Evolutionary conservation across 371 early-diverging fungal genomes (phyloP).

Genomic region (Mucor mucedo): DNA sequence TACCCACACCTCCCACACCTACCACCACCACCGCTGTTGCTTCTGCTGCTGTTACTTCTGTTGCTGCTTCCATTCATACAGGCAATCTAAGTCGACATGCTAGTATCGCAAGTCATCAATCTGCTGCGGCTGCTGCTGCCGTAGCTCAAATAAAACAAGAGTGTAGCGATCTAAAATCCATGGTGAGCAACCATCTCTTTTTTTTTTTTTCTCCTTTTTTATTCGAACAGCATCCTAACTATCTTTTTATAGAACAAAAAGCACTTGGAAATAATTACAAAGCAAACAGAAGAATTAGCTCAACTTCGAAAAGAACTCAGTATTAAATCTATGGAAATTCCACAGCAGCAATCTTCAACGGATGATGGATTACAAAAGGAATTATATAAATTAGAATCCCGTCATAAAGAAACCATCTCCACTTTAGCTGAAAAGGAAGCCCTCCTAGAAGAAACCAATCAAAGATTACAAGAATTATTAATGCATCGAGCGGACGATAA

Average conservation of each 20-base stretch:
- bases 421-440: conserved; percentile 31
- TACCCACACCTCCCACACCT: not conserved
- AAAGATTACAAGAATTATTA: conserved; percentile 32
- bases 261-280: conserved; percentile 42
- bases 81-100: not conserved
- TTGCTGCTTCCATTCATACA: not conserved
- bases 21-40: no score
- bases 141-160: conserved; percentile 46
- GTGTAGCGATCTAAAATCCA: conserved; percentile 46
- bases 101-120: conserved; percentile 18
- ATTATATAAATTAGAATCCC: conserved; percentile 7
- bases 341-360: not conserved
- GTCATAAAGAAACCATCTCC: conserved; percentile 17
- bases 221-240: not conserved
- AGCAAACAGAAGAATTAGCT: conserved; percentile 45
- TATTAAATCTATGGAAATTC: not conserved
- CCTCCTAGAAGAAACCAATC: conserved; percentile 31
- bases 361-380: not conserved
- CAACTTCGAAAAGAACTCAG: conserved; percentile 33
- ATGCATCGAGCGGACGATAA: not conserved
- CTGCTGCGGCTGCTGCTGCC: conserved; percentile 14
- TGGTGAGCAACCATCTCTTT: conserved; percentile 22
- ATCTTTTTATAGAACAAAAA: conserved; percentile 36
- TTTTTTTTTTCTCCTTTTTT: not conserved
- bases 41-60: no score